phyloP scores from a whole-genome alignment of 2,329 filamentous ascomycete species.

The Ophiosphaerella narmari region DNA sequence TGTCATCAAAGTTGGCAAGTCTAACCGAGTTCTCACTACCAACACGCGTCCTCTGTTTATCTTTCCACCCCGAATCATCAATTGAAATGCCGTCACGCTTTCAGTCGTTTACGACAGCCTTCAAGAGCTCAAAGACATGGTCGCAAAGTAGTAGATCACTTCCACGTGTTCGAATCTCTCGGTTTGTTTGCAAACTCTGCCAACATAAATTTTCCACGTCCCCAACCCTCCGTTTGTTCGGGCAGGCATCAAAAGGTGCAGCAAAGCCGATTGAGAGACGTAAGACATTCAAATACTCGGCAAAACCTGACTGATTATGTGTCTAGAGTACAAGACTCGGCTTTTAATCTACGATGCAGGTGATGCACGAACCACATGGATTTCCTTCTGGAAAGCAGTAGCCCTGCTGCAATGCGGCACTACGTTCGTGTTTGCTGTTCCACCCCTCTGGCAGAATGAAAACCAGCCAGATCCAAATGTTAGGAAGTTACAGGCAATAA shows the following conservation, averaged over 20 bases:
- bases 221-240: conserved; percentile 22
- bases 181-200: conserved; percentile 32
- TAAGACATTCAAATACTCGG: conserved; percentile 9
- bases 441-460: conserved; percentile 38
- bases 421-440: conserved; percentile 37
- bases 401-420: conserved; percentile 42
- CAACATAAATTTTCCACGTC: conserved; percentile 39
- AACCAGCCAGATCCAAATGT: conserved; percentile 38
- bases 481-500: conserved; percentile 31
- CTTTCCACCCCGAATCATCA: conserved; percentile 6
- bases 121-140: conserved; percentile 21
- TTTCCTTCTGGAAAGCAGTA: conserved; percentile 44
- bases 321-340: conserved; percentile 28
- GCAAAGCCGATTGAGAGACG: conserved; percentile 24
- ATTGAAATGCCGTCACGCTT: conserved; percentile 35
- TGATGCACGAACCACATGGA: conserved; percentile 40
- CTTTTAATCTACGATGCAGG: conserved; percentile 46
- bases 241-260: conserved; percentile 18
- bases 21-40: conserved; percentile 23
- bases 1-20: conserved; percentile 14
- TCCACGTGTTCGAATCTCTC: conserved; percentile 10
- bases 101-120: conserved; percentile 21
- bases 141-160: not conserved
- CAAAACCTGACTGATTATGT: not conserved
- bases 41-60: conserved; percentile 5